phyloP scores from a whole-genome alignment of 805 yeast genomes.

The Monosporozyma yasuniensis region DNA sequence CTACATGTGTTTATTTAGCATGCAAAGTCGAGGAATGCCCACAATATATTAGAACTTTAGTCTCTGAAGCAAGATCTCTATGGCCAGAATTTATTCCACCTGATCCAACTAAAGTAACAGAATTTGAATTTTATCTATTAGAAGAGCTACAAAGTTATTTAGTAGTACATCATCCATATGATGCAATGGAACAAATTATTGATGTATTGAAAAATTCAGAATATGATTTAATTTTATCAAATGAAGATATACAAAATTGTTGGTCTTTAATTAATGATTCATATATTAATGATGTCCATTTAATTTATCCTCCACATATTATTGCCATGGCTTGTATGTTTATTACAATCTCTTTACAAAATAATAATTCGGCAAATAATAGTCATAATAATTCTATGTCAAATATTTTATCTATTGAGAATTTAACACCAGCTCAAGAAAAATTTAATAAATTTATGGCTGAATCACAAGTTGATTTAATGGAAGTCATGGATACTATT shows the following conservation, averaged over 20 bases:
- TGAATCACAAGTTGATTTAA: conserved; percentile 64
- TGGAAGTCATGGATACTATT: conserved; percentile 68
- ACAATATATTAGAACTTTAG: conserved; percentile 77
- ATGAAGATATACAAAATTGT: conserved; percentile 69
- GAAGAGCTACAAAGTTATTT: conserved; percentile 75
- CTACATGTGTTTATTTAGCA: conserved; percentile 82
- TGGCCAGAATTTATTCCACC: conserved; percentile 96
- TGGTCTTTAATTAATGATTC: conserved; percentile 91
- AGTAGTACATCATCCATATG: conserved; percentile 70
- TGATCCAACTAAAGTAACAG: conserved; percentile 85
- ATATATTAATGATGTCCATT: conserved; percentile 76
- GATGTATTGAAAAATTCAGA: conserved; percentile 33
- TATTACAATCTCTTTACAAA: conserved; percentile 44
- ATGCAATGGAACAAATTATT: conserved; percentile 47
- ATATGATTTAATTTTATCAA: conserved; percentile 30
- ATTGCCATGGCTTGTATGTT: conserved; percentile 78
- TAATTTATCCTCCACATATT: conserved; percentile 82
- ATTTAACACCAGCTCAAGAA: conserved; percentile 17
- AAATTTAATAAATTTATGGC: conserved; percentile 46
- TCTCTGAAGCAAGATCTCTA: conserved; percentile 73
- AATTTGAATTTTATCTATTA: conserved; percentile 86
- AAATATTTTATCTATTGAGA: not conserved
- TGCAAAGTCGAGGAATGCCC: conserved; percentile 95
- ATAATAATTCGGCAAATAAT: conserved; percentile 1
- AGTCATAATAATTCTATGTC: not conserved